Conservation (phyloP, 2,329 filamentous ascomycete genomes). For the Aspergillus novoparasiticus region DNA sequence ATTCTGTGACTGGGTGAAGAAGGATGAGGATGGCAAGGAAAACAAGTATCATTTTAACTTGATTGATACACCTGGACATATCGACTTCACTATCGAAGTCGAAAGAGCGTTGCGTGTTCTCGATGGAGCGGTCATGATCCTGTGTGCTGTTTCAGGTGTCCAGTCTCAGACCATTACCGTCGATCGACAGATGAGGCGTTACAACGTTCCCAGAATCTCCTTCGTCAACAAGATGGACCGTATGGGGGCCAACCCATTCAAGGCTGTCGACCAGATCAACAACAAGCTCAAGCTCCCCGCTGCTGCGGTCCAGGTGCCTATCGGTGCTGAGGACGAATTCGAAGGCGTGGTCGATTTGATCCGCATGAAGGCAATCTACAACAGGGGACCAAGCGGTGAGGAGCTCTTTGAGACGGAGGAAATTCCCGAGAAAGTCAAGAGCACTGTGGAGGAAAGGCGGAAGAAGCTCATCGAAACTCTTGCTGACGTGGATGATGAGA, state of each 20-base stretch:
- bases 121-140: slow-evolving; percentile 96
- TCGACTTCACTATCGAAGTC: slow-evolving; percentile 98
- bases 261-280: slow-evolving; percentile 96
- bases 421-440: slow-evolving; percentile 76
- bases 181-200: slow-evolving; percentile 97
- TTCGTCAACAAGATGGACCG: slow-evolving; percentile 99
- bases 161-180: slow-evolving; percentile 98
- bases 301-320: slow-evolving; percentile 91
- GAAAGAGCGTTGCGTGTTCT: slow-evolving; percentile 92
- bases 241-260: slow-evolving; percentile 98
- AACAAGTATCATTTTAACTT: slow-evolving; percentile 96
- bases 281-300: slow-evolving; percentile 90
- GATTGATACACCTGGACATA: slow-evolving; percentile 97
- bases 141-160: slow-evolving; percentile 95
- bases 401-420: slow-evolving; percentile 75
- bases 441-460: slow-evolving; percentile 79
- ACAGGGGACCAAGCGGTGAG: slow-evolving; percentile 80
- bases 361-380: slow-evolving; percentile 90
- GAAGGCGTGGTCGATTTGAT: slow-evolving; percentile 91
- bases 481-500: slow-evolving; percentile 96
- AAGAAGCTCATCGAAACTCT: slow-evolving; percentile 88
- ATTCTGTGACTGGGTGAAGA: slow-evolving; percentile 95
- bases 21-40: slow-evolving; percentile 73
- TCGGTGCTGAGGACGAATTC: slow-evolving; percentile 89
- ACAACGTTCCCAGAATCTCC: slow-evolving; percentile 91